These are phyloP conservation scores for Cardamine resedifolia DNA, from an alignment of 345 rosid species.

Conservation along the genomic window DNA sequence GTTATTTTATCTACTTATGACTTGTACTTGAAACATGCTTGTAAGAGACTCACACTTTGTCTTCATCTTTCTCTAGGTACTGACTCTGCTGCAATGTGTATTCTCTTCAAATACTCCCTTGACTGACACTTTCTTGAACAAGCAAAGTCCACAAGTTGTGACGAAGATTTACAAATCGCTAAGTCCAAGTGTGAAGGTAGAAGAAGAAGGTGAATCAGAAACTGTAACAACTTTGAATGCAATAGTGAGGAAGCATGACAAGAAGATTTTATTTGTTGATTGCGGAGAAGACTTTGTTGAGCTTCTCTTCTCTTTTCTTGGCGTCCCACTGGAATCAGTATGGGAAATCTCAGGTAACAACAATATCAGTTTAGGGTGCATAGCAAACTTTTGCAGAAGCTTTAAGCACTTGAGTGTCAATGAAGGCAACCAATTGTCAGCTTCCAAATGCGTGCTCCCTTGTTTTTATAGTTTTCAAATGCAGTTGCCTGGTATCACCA, in stretches of 20 bases:
- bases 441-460: background rate
- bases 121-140: slow-evolving; percentile 15
- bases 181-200: background rate
- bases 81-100: background rate
- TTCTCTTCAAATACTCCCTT: slow-evolving; percentile 9
- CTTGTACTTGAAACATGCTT: no score
- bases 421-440: background rate
- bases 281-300: slow-evolving; percentile 5
- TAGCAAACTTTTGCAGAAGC: background rate
- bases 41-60: no score
- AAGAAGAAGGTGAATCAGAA: background rate
- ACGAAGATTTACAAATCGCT: background rate
- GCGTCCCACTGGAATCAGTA: background rate
- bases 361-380: background rate
- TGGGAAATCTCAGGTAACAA: background rate
- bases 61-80: background rate
- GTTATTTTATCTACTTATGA: no score
- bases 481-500: background rate
- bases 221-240: background rate
- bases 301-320: slow-evolving; percentile 2
- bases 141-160: background rate
- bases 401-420: background rate
- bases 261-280: background rate
- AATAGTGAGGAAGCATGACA: background rate
- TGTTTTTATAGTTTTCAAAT: background rate